A percentile compares a stretch with the other conserved stretches of the same genome.
Evolutionary conservation across 495 filamentous ascomycete genomes (phyloP).

Genomic region (Aspergillus wentii): DNA sequence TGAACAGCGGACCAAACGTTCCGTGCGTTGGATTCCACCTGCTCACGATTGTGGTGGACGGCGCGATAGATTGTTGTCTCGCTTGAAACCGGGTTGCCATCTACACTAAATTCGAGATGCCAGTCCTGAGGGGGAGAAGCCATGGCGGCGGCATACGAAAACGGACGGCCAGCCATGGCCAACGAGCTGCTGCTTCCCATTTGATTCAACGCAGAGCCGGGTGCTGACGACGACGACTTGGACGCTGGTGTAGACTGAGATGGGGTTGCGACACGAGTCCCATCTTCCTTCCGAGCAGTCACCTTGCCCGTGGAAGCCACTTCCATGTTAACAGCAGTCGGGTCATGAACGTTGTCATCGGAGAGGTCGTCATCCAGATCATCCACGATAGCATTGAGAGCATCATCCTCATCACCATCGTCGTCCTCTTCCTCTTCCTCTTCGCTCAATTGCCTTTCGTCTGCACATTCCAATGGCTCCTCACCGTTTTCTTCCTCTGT

Average conservation of each 20-base stretch:
- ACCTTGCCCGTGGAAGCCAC: constrained; percentile 87
- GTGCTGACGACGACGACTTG: constrained; percentile 41
- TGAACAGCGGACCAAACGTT: constrained; percentile 89
- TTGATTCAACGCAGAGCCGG: constrained; percentile 27
- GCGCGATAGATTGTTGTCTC: constrained; percentile 97
- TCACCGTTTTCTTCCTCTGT: constrained; percentile 50
- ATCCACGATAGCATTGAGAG: constrained; percentile 81
- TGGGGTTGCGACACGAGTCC: constrained; percentile 83
- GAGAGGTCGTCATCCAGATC: constrained; percentile 88
- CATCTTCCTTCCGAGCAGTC: constrained; percentile 95
- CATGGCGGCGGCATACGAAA: constrained; percentile 75
- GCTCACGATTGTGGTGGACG: constrained; percentile 67
- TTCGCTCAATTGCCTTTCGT: constrained; percentile 82
- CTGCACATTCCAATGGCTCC: constrained; percentile 85
- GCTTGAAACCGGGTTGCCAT: constrained; percentile 74
- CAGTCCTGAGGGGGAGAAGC: constrained; percentile 76
- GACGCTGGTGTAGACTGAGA: constrained; percentile 54
- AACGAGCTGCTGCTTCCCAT: constrained; percentile 34
- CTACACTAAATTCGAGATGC: constrained; percentile 95
- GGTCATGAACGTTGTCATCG: constrained; percentile 66
- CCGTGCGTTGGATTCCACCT: constrained; percentile 57
- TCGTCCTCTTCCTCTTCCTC: constrained; percentile 65
- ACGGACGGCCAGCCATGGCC: constrained; percentile 41
- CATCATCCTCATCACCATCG: constrained; percentile 61
- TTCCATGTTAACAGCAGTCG: constrained; percentile 88